A percentile compares a stretch with the other conserved stretches of the same genome.
These are phyloP conservation scores for Verruconis gallopava DNA, from an alignment of 2,329 filamentous ascomycete species.

Conservation along the genomic window DNA sequence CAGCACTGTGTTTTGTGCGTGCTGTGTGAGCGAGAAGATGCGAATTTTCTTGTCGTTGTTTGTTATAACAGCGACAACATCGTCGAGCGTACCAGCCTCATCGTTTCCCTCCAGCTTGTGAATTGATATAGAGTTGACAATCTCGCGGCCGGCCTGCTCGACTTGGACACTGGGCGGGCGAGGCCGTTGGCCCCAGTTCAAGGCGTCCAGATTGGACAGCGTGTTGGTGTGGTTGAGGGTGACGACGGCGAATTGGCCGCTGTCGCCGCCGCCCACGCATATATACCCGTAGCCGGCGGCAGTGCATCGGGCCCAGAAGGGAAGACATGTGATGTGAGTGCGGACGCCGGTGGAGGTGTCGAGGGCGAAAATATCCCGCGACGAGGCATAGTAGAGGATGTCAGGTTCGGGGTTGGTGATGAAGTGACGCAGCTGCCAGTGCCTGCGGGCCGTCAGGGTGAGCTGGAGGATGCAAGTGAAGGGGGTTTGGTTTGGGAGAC, in stretches of 20 bases:
- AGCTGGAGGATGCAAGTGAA: background rate
- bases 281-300: conserved; percentile 80
- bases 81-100: conserved; percentile 32
- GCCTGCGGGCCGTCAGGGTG: too few relatives aligned
- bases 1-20: conserved; percentile 55
- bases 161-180: conserved; percentile 16
- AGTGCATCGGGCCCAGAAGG: conserved; percentile 65
- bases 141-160: conserved; percentile 9
- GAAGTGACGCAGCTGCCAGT: conserved; percentile 82
- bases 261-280: conserved; percentile 72
- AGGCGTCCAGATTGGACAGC: conserved; percentile 39
- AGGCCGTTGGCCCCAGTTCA: conserved; percentile 23
- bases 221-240: conserved; percentile 37
- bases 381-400: conserved; percentile 73
- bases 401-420: conserved; percentile 69
- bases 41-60: conserved; percentile 90
- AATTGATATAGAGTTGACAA: conserved; percentile 12
- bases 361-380: conserved; percentile 44
- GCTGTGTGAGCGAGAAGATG: conserved; percentile 62
- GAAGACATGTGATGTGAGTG: conserved; percentile 57
- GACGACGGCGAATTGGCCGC: conserved; percentile 76
- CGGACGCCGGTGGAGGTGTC: conserved; percentile 58
- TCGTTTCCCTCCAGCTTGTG: conserved; percentile 28
- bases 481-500: conserved; percentile 14
- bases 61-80: conserved; percentile 60